Evolutionary conservation across 179 eudicot genomes (phyloP), one percentile per base, ranked within the genome.

Genomic region (Carnegiea gigantea): DNA sequence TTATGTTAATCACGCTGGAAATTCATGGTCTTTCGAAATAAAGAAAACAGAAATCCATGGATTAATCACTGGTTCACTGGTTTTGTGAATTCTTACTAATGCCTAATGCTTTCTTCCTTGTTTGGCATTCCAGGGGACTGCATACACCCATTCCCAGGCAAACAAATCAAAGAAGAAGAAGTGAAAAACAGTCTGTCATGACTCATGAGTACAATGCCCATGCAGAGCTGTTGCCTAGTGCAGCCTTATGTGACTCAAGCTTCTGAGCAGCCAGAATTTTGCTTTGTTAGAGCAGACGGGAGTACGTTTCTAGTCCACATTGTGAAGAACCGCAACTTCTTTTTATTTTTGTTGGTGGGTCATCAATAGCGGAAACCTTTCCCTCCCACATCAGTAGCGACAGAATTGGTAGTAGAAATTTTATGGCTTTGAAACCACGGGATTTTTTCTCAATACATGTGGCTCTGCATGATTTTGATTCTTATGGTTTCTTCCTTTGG

Each of bases 101-200:
- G 10, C 67, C 43, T 51, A 28, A 68, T 23, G 6, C 78, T 75
- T 14, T 10, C 3, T 65, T 67, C 7, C 33, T 81, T 10, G 65
- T 73, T 75, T 71, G 59, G 51, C 23, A 77, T 70, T 74, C 70
- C 91, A 94, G 98, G 98, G 98, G 64, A 94, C 98, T 79, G 90
- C 97, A 33, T 93, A 86, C 86, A 78, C 91, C 48, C 93, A 90
- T 65, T 90, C 97, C 28, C 89, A 74, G 78, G 80, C 92, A 74
- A 92, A 75, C 93, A 93, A 95, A 82, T 87, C 85, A 60, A 94
- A 93, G 87, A 90, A 91, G 92, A 93, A 93, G 91, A 93, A 92
- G 88, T 94, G 82, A 82, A 89, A 65, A 89, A 65, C 78, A 48
- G 79, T 28, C 70, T 73, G 46, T 44, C 53, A 59, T 30, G 73